A percentile compares a stretch with the other conserved stretches of the same genome.
phyloP scores from a whole-genome alignment of 768 basidiomycete species.

The Coprinopsis marcescibilis region DNA sequence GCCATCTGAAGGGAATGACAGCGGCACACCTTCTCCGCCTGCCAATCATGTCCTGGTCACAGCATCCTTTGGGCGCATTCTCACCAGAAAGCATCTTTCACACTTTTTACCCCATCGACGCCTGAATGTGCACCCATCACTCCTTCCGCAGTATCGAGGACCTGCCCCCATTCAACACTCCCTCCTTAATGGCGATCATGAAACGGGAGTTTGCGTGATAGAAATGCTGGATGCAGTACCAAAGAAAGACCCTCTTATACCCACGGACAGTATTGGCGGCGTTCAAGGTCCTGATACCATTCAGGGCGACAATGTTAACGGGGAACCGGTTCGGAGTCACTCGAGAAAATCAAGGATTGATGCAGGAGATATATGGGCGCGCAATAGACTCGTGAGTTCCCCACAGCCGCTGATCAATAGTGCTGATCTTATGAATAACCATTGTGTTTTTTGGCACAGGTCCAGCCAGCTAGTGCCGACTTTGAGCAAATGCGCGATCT shows the following conservation, averaged over 20 bases:
- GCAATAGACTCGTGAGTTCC: conserved; percentile 49
- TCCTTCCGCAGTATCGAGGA: conserved; percentile 83
- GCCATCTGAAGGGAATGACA: neutral
- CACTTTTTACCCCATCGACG: conserved; percentile 54
- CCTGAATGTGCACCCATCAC: conserved; percentile 87
- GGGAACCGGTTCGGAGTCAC: too few species aligned
- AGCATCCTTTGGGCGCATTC: conserved; percentile 87
- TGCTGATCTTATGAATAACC: neutral
- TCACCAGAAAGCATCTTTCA: conserved; percentile 55
- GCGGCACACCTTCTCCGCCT: conserved; percentile 20
- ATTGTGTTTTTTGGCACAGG: conserved; percentile 29
- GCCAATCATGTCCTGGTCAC: conserved; percentile 66
- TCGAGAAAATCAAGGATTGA: conserved; percentile 60
- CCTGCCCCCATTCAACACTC: conserved; percentile 87
- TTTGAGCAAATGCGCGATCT: conserved; percentile 52
- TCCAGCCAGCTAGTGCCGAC: conserved; percentile 41
- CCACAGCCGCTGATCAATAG: conserved; percentile 17
- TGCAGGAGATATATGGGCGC: conserved; percentile 66
- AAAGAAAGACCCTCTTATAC: conserved; percentile 7
- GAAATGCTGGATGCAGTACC: conserved; percentile 55
- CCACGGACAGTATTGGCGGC: too few species aligned
- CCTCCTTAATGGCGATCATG: conserved; percentile 56
- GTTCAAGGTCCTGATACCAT: too few species aligned
- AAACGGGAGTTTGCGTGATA: conserved; percentile 78
- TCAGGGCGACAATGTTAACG: too few species aligned